phyloP scores from a whole-genome alignment of 345 rosid species.

The Brassica nigra region DNA sequence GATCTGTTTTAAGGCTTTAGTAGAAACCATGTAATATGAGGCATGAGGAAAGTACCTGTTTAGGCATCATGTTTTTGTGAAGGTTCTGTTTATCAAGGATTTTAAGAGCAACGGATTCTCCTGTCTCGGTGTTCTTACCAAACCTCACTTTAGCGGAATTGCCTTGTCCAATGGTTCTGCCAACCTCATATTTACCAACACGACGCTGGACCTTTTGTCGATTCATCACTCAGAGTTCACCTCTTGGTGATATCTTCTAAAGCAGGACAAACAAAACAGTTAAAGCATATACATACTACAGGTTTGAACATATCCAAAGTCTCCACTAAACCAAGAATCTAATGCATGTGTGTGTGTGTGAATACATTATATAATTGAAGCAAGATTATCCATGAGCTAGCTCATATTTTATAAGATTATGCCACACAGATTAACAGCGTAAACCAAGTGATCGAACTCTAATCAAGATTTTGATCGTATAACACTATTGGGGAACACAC shows the following conservation, averaged over 20 bases:
- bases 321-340: neutral
- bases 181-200: slow-evolving; percentile 91
- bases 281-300: neutral
- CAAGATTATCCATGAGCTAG: neutral
- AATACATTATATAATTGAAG: neutral
- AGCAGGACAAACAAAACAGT: neutral
- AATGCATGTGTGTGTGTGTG: neutral
- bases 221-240: slow-evolving; percentile 29
- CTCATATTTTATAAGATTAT: too few species aligned
- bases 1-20: neutral
- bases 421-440: neutral
- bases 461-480: neutral
- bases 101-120: slow-evolving; percentile 85
- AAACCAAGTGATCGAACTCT: neutral
- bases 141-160: slow-evolving; percentile 95
- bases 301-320: neutral
- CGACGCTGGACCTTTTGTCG: slow-evolving; percentile 65
- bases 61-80: slow-evolving; percentile 86
- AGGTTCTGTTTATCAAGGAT: slow-evolving; percentile 95
- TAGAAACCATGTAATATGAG: neutral
- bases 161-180: slow-evolving; percentile 93
- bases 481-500: neutral
- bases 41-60: slow-evolving; percentile 54
- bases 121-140: slow-evolving; percentile 68
- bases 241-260: slow-evolving; percentile 21